These are phyloP conservation scores for Yamadazyma kitorensis DNA, from an alignment of 805 yeast species.

Conservation along the genomic window DNA sequence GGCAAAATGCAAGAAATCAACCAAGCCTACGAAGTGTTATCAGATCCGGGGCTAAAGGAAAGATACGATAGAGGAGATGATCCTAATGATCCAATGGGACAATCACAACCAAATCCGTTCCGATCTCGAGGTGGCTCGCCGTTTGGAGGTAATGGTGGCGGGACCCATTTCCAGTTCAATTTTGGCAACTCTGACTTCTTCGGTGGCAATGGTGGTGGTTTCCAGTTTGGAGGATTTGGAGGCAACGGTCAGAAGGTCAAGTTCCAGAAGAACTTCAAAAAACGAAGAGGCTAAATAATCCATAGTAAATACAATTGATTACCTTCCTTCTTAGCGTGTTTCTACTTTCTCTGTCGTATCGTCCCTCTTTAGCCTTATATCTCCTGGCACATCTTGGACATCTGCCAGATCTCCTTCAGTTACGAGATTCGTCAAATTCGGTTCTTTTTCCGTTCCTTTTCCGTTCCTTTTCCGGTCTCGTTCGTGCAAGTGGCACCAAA, in stretches of 20 bases:
- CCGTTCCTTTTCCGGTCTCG: no score
- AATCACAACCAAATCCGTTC: constrained; percentile 10
- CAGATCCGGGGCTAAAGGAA: constrained; percentile 59
- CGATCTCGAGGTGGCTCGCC: constrained; percentile 14
- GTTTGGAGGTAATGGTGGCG: constrained; percentile 12
- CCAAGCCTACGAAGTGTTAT: constrained; percentile 84
- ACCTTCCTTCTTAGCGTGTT: no score
- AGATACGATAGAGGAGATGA: constrained; percentile 66
- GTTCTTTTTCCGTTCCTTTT: no score
- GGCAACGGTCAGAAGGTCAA: constrained; percentile 12
- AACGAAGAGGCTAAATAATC: constrained; percentile 3
- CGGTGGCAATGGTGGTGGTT: constrained; percentile 2
- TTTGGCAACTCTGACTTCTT: constrained; percentile 8
- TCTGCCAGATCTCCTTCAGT: no score
- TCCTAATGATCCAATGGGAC: constrained; percentile 41
- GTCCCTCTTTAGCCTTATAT: no score
- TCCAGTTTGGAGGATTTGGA: constrained; percentile 6
- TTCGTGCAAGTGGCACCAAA: no score
- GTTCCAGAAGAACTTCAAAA: constrained; percentile 16
- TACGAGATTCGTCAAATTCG: no score
- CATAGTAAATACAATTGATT: no score
- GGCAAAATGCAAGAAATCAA: constrained; percentile 87
- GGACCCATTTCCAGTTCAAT: constrained; percentile 14
- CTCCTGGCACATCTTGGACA: no score
- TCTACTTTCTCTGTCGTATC: no score